A percentile compares a stretch with the other conserved stretches of the same genome.
These are phyloP conservation scores for Boletellus emodensis DNA, from an alignment of 768 basidiomycete genomes.

Conservation along the genomic window DNA sequence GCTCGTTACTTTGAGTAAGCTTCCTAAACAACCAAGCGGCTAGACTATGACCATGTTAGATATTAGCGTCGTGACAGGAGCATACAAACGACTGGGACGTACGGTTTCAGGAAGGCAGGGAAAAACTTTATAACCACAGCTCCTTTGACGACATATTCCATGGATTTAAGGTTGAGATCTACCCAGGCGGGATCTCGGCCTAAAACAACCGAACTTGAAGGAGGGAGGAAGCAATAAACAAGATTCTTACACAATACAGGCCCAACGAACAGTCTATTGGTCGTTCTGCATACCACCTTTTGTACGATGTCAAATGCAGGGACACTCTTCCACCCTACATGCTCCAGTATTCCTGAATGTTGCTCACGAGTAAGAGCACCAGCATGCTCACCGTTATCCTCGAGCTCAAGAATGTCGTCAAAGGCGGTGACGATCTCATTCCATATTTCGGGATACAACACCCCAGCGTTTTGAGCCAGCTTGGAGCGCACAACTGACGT, in stretches of 20 bases:
- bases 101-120: constrained; percentile 35
- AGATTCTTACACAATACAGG: constrained; percentile 37
- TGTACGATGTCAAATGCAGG: constrained; percentile 25
- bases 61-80: neutral
- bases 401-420: constrained; percentile 31
- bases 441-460: constrained; percentile 36
- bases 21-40: constrained; percentile 13
- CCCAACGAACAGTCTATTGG: constrained; percentile 48
- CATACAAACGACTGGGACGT: neutral
- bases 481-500: constrained; percentile 20
- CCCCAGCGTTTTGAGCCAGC: constrained; percentile 36
- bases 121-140: constrained; percentile 21
- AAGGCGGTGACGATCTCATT: constrained; percentile 44
- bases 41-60: constrained; percentile 8
- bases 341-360: neutral
- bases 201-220: constrained; percentile 8
- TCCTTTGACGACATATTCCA: constrained; percentile 22
- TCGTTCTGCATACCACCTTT: constrained; percentile 37
- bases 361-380: neutral
- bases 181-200: constrained; percentile 37
- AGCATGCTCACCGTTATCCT: constrained; percentile 6
- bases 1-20: neutral
- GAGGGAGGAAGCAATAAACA: neutral
- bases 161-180: constrained; percentile 9
- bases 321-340: constrained; percentile 38